Evolutionary conservation across 345 rosid species (phyloP), one percentile per base, ranked within the genome.

Genomic region (Eucalyptus tenuipes): DNA sequence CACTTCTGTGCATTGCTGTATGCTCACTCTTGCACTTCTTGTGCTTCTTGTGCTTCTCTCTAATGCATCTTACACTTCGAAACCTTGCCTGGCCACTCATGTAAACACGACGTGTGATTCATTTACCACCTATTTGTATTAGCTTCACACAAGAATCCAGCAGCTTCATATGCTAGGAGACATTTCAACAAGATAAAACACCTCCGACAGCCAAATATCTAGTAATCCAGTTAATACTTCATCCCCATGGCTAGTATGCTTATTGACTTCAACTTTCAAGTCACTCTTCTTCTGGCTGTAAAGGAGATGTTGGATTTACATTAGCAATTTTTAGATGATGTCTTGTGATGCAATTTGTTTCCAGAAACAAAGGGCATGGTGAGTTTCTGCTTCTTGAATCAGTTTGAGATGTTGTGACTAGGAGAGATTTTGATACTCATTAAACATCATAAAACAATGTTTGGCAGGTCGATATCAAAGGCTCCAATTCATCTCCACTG

Each of bases 401-500:
- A 2, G 40, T 64, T 64, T n/a, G 75, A 64, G 40, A 64, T 64
- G 37, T 64, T 15, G 22, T 64, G 40, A n/a, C 75, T 64, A n/a
- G 33, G 40, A 31, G 75, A 64, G 75, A n/a, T 64, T n/a, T n/a
- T 33, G 8, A 64, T 64, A 14, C 75, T n/a, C 75, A 64, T n/a
- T 64, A 14, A 10, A 64, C 37, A 75, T 20, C 84, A 75, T 75
- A 75, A 75, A 75, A 75, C 47, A 75, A 40, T 75, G 84, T 45
- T 88, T 53, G 88, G 90, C 94, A 97, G 99, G 93, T 90, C 90
- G 90, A 90, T 93, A 87, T 90, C 89, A 87, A 87, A 94, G 89
- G 89, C 80, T 97, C 87, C 94, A 94, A 61, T 95, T 92, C 86
- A 88, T 96, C 88, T 82, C 90, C 33, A 87, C 89, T 88, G 99